Conservation (phyloP, 129 eudicot genomes). For the carrot (Daucus carota) region DH1_v3.0 NC_030384.2:33678001-33678500, state of each 20-base stretch:
- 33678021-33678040: neutral
- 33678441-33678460: neutral
- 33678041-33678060: neutral
- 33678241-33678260: neutral
- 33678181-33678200: neutral
- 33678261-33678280: neutral
- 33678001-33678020: neutral
- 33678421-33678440: neutral
- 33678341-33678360: neutral
- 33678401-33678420: neutral
- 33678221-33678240: neutral
- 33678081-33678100: neutral
- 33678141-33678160: neutral
- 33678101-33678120: neutral
- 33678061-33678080: neutral
- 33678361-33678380: neutral
- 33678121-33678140: neutral
- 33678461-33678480: neutral
- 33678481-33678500: constrained; percentile 31
- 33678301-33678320: neutral
- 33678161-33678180: neutral
- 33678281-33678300: neutral
- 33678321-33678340: neutral
- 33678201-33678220: neutral
- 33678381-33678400: neutral